Conservation (phyloP, 371 early-diverging fungal species). For the Umbelopsis sp. region DNA sequence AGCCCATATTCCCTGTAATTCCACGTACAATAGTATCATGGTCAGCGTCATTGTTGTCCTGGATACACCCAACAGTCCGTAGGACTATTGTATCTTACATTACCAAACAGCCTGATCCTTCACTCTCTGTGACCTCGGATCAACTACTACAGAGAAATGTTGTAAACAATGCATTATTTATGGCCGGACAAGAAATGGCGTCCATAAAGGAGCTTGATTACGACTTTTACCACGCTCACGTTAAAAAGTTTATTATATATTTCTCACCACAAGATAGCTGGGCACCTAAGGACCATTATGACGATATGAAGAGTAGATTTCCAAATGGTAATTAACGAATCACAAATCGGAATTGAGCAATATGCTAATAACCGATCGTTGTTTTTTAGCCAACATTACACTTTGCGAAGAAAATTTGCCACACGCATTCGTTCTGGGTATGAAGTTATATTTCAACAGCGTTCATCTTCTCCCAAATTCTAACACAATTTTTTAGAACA, state of each 20-base stretch:
- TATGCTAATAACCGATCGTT: neutral
- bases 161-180: slow-evolving; percentile 64
- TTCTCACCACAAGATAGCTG: slow-evolving; percentile 79
- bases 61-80: slow-evolving; percentile 39
- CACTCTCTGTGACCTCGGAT: slow-evolving; percentile 61
- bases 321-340: slow-evolving; percentile 54
- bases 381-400: slow-evolving; percentile 39
- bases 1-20: slow-evolving; percentile 46
- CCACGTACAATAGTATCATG: slow-evolving; percentile 40
- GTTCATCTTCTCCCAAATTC: neutral
- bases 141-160: slow-evolving; percentile 61
- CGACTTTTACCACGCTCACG: slow-evolving; percentile 59
- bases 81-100: slow-evolving; percentile 32
- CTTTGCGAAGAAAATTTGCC: slow-evolving; percentile 71
- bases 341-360: neutral
- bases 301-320: slow-evolving; percentile 66
- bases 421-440: slow-evolving; percentile 76
- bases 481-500: slow-evolving; percentile 20
- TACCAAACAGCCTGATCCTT: slow-evolving; percentile 51
- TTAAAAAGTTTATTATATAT: slow-evolving; percentile 76
- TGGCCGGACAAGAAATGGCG: slow-evolving; percentile 81
- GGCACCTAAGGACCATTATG: slow-evolving; percentile 76
- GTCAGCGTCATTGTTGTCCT: slow-evolving; percentile 39
- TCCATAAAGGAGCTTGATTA: slow-evolving; percentile 66
- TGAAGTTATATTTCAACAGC: neutral